phyloP scores from a whole-genome alignment of 495 filamentous ascomycete genomes.

The Parmelia sp. region DNA sequence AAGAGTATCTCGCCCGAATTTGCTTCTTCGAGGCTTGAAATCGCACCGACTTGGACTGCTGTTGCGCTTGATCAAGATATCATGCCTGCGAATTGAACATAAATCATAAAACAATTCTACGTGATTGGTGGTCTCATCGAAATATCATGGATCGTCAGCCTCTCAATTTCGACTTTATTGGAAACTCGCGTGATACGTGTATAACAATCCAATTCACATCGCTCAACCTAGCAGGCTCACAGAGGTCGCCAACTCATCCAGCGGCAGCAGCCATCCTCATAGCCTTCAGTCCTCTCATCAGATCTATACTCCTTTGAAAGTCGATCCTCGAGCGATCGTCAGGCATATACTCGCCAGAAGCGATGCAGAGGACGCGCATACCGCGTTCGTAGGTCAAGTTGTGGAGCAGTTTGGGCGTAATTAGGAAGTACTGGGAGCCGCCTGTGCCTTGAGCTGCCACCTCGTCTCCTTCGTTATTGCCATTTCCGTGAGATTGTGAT shows the following conservation, averaged over 20 bases:
- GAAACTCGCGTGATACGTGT: background rate
- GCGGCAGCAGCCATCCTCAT: background rate
- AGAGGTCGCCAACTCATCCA: background rate
- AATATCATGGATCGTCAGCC: too few relatives aligned
- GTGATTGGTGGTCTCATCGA: too few relatives aligned
- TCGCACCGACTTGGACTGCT: too few relatives aligned
- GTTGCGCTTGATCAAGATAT: too few relatives aligned
- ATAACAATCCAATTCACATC: background rate
- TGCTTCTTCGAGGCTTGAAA: too few relatives aligned
- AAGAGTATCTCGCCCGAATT: too few relatives aligned
- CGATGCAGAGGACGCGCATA: slow-evolving; percentile 92
- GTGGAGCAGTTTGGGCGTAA: slow-evolving; percentile 92
- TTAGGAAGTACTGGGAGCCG: slow-evolving; percentile 77
- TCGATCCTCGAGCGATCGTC: slow-evolving; percentile 33
- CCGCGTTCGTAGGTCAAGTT: slow-evolving; percentile 77
- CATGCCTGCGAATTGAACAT: too few relatives aligned
- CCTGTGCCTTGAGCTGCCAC: slow-evolving; percentile 23
- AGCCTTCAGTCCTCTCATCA: slow-evolving; percentile 21
- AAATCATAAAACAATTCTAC: too few relatives aligned
- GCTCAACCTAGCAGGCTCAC: background rate
- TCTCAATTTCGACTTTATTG: background rate
- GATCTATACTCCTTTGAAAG: slow-evolving; percentile 26
- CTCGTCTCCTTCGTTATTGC: slow-evolving; percentile 22
- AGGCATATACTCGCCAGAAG: slow-evolving; percentile 86
- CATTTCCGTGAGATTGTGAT: background rate